Percentiles rank a stretch among this genome's conserved stretches.
Conservation (phyloP, 2,329 filamentous ascomycete genomes). For the Orbilia javanica region DNA sequence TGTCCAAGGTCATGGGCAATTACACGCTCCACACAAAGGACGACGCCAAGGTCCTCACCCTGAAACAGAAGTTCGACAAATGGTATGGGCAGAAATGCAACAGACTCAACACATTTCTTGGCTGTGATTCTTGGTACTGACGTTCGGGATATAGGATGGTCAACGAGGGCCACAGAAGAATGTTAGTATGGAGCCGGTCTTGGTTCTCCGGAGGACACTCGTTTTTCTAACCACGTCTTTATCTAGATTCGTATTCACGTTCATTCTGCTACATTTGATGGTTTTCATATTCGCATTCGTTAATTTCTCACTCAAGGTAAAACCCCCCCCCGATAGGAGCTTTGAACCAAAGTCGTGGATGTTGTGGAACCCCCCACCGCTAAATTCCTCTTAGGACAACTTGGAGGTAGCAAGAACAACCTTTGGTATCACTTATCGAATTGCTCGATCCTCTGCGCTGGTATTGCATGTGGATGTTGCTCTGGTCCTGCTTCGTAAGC, state of each 20-base stretch:
- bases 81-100: constrained; percentile 67
- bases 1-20: constrained; percentile 84
- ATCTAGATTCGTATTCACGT: constrained; percentile 81
- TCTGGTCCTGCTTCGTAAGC: constrained; percentile 76
- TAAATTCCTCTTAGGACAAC: constrained; percentile 69
- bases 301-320: constrained; percentile 79
- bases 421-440: constrained; percentile 81
- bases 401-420: constrained; percentile 74
- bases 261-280: constrained; percentile 78
- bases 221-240: constrained; percentile 62
- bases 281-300: constrained; percentile 84
- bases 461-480: constrained; percentile 85
- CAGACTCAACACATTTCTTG: constrained; percentile 25
- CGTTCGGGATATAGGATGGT: constrained; percentile 73
- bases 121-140: neutral
- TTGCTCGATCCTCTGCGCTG: constrained; percentile 80
- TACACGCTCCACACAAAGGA: constrained; percentile 81
- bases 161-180: constrained; percentile 84
- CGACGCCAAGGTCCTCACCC: constrained; percentile 75
- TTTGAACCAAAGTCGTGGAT: neutral
- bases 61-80: constrained; percentile 79
- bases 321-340: too few relatives aligned
- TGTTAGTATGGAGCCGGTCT: constrained; percentile 70
- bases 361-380: too few relatives aligned
- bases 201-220: neutral